A percentile compares a stretch with the other conserved stretches of the same genome.
Conservation (phyloP, 1,139 yeast species). For the Saccharomycopsis hybrid region DNA sequence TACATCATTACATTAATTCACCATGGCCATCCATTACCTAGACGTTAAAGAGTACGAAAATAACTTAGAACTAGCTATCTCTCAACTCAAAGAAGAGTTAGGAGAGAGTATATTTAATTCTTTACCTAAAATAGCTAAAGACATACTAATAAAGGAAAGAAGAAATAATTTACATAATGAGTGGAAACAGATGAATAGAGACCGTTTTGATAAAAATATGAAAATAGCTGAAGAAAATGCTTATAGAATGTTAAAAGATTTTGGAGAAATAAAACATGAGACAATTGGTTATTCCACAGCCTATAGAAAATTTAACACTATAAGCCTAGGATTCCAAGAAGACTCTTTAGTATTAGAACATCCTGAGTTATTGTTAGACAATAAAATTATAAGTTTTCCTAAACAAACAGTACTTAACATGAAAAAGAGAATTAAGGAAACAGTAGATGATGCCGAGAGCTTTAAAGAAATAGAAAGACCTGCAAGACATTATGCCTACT, state of each 20-base stretch:
- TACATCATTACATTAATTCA: too few species aligned
- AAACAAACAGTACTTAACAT: background rate
- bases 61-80: background rate
- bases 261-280: slow-evolving; percentile 3
- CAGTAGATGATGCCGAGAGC: background rate
- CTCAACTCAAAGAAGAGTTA: slow-evolving; percentile 4
- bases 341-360: slow-evolving; percentile 6
- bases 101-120: background rate
- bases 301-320: slow-evolving; percentile 1
- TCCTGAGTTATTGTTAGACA: slow-evolving; percentile 4
- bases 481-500: background rate
- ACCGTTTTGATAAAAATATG: background rate
- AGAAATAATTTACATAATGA: slow-evolving; percentile 3
- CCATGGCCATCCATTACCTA: background rate
- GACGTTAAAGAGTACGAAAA: background rate
- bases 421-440: slow-evolving; percentile 7
- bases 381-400: slow-evolving; percentile 1
- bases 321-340: slow-evolving; percentile 7
- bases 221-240: background rate
- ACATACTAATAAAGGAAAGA: slow-evolving; percentile 4
- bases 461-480: background rate
- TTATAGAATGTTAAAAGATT: slow-evolving; percentile 1
- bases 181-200: background rate
- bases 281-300: slow-evolving; percentile 1
- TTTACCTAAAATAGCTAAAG: background rate